A percentile compares a stretch with the other conserved stretches of the same genome.
phyloP scores from a whole-genome alignment of 257 asterid genomes.

The Thymus mandschuricus region DNA sequence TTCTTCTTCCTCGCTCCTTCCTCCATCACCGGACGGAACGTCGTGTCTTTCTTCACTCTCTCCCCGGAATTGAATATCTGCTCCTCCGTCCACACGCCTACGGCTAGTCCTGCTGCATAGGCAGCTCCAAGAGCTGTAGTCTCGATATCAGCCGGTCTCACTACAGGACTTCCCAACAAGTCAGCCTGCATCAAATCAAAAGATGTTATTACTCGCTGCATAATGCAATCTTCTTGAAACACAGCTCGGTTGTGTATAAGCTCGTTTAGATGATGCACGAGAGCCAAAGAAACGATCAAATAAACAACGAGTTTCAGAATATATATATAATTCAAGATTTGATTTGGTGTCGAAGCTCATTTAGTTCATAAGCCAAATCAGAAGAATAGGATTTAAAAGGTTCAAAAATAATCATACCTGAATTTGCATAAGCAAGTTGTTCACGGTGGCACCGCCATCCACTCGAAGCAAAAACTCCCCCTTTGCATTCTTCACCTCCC shows the following conservation, averaged over 20 bases:
- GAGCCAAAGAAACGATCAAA: background rate
- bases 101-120: slow-evolving; percentile 93
- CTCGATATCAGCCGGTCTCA: slow-evolving; percentile 86
- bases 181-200: slow-evolving; percentile 57
- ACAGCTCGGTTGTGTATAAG: background rate
- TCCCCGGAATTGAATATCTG: slow-evolving; percentile 67
- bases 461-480: slow-evolving; percentile 84
- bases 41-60: slow-evolving; percentile 53
- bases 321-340: background rate
- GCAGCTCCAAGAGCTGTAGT: slow-evolving; percentile 99
- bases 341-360: slow-evolving; percentile 7
- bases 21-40: slow-evolving; percentile 53
- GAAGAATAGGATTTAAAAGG: background rate
- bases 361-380: background rate
- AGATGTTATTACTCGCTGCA: background rate
- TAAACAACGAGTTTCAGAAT: background rate
- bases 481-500: slow-evolving; percentile 49
- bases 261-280: background rate
- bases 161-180: slow-evolving; percentile 75
- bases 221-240: background rate
- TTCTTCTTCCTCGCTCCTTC: slow-evolving; percentile 73
- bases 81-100: slow-evolving; percentile 74
- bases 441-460: slow-evolving; percentile 93
- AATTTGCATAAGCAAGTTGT: slow-evolving; percentile 91
- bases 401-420: slow-evolving; percentile 51